A percentile compares a stretch with the other conserved stretches of the same genome.
Evolutionary conservation across 2,329 filamentous ascomycete species (phyloP).

Genomic region (Diaporthe citri): DNA sequence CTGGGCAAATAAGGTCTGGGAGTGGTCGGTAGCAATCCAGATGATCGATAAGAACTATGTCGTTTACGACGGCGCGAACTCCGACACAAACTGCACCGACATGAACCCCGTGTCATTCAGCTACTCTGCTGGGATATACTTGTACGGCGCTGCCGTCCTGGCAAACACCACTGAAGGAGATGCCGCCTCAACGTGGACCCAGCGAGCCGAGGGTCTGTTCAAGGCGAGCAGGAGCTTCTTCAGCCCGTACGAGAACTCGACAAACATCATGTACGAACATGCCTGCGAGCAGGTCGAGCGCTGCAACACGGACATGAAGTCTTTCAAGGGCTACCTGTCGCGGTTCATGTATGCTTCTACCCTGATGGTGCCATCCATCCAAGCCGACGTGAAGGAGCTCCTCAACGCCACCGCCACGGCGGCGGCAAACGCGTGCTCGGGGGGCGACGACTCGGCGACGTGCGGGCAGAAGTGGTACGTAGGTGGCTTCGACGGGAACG

Average conservation of each 20-base stretch:
- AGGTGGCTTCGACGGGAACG: conserved; percentile 65
- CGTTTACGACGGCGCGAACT: conserved; percentile 74
- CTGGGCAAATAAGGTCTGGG: conserved; percentile 76
- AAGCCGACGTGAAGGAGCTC: conserved; percentile 58
- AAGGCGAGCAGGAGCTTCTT: conserved; percentile 67
- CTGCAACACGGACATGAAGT: conserved; percentile 75
- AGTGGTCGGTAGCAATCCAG: conserved; percentile 71
- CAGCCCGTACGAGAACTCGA: conserved; percentile 62
- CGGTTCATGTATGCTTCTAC: conserved; percentile 73
- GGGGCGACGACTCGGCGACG: conserved; percentile 61
- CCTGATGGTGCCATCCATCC: conserved; percentile 67
- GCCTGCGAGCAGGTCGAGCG: conserved; percentile 70
- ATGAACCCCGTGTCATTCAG: conserved; percentile 71
- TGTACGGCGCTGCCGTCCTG: conserved; percentile 74
- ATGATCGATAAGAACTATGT: conserved; percentile 68
- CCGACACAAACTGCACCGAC: conserved; percentile 64
- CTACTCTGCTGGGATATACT: conserved; percentile 74
- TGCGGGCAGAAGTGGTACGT: conserved; percentile 76
- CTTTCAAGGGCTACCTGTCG: conserved; percentile 76
- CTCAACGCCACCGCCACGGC: conserved; percentile 67
- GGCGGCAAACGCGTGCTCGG: conserved; percentile 69
- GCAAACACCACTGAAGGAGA: conserved; percentile 75
- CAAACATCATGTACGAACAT: conserved; percentile 74
- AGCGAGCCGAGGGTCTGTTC: conserved; percentile 65
- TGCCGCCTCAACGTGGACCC: conserved; percentile 64